These are phyloP conservation scores for Penicillium sp. DNA, from an alignment of 2,329 filamentous ascomycete species.

Conservation along the genomic window DNA sequence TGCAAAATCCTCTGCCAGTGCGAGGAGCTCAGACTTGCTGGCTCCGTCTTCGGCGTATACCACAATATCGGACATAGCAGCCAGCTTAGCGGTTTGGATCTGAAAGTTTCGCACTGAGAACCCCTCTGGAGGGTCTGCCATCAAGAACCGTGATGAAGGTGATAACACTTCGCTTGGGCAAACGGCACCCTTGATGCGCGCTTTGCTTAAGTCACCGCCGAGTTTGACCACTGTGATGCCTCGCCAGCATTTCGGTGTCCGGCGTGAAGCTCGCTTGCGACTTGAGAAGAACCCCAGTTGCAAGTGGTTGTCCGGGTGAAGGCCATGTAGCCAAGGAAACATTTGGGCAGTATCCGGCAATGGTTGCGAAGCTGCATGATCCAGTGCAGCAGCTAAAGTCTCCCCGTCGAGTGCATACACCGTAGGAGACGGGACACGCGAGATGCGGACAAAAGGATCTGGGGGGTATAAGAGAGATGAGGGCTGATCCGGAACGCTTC, in stretches of 20 bases:
- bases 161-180: conserved; percentile 78
- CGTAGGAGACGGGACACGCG: conserved; percentile 53
- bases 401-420: conserved; percentile 75
- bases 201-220: conserved; percentile 73
- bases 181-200: conserved; percentile 85
- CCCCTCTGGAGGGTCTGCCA: conserved; percentile 83
- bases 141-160: conserved; percentile 68
- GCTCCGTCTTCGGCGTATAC: conserved; percentile 79
- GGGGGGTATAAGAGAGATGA: conserved; percentile 78
- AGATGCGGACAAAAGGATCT: conserved; percentile 62
- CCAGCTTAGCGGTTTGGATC: conserved; percentile 88
- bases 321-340: conserved; percentile 94
- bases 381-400: conserved; percentile 72
- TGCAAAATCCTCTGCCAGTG: conserved; percentile 67
- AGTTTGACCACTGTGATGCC: conserved; percentile 87
- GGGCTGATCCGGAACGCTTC: conserved; percentile 58
- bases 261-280: conserved; percentile 70
- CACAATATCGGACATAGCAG: conserved; percentile 86
- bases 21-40: conserved; percentile 66
- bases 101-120: conserved; percentile 98
- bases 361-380: conserved; percentile 76
- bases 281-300: conserved; percentile 89
- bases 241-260: conserved; percentile 75
- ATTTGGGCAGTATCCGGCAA: conserved; percentile 83
- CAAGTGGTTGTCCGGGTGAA: conserved; percentile 85